A percentile compares a stretch with the other conserved stretches of the same genome.
These are phyloP conservation scores for Lentinula sp. DNA, from an alignment of 768 basidiomycete species.

Conservation along the genomic window DNA sequence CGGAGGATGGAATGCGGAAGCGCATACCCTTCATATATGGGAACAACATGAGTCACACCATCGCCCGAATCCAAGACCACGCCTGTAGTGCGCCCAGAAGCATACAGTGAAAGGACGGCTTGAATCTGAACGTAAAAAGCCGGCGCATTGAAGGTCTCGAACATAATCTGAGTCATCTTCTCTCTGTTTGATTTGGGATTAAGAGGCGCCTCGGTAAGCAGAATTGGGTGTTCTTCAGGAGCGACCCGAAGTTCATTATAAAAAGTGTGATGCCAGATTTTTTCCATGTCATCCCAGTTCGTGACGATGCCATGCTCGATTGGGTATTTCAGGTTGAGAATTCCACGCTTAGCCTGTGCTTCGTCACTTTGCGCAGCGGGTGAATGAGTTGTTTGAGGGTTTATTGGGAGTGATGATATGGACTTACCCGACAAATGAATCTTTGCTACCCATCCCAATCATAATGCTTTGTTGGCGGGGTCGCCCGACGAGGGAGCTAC, in stretches of 20 bases:
- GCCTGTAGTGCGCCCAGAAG: constrained; percentile 92
- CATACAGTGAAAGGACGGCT: constrained; percentile 70
- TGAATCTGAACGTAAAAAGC: constrained; percentile 75
- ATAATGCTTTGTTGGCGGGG: constrained; percentile 93
- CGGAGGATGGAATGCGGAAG: constrained; percentile 91
- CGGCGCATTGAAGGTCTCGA: constrained; percentile 67
- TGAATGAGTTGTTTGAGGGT: constrained; percentile 10
- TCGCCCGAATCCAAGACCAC: constrained; percentile 96
- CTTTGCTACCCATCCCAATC: constrained; percentile 97
- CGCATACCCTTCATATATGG: constrained; percentile 92
- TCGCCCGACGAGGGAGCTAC: constrained; percentile 88
- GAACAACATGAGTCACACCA: constrained; percentile 94
- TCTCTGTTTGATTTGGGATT: constrained; percentile 66
- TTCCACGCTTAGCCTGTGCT: constrained; percentile 92
- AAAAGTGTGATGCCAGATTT: constrained; percentile 98
- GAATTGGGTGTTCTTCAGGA: constrained; percentile 46
- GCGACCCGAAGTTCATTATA: constrained; percentile 79
- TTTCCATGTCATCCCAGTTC: constrained; percentile 99
- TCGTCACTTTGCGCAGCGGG: constrained; percentile 55
- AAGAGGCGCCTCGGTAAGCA: constrained; percentile 61
- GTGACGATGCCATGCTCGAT: constrained; percentile 94
- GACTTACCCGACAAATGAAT: constrained; percentile 88
- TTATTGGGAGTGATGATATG: constrained; percentile 2
- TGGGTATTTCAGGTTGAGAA: constrained; percentile 88
- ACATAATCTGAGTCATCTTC: constrained; percentile 71